Conservation (phyloP, 805 yeast species). For the Hanseniaspora lindneri region DNA sequence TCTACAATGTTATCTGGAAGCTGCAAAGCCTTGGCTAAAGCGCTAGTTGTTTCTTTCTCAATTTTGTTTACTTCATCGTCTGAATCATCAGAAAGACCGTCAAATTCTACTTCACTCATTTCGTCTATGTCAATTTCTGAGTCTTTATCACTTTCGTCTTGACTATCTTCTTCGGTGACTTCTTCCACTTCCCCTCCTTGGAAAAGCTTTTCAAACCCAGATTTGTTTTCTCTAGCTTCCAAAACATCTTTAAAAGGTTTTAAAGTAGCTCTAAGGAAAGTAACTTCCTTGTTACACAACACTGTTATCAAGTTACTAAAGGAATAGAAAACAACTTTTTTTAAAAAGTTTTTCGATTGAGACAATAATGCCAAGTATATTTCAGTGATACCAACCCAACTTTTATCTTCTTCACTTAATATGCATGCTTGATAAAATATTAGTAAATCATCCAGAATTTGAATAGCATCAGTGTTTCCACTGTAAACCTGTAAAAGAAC, state of each 20-base stretch:
- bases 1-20: slow-evolving; percentile 40
- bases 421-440: slow-evolving; percentile 35
- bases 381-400: slow-evolving; percentile 43
- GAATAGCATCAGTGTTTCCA: slow-evolving; percentile 65
- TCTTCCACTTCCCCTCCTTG: slow-evolving; percentile 43
- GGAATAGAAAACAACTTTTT: slow-evolving; percentile 27
- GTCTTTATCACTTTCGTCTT: slow-evolving; percentile 23
- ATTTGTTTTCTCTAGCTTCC: slow-evolving; percentile 59
- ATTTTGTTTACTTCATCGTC: slow-evolving; percentile 31
- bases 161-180: slow-evolving; percentile 27
- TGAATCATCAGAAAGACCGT: slow-evolving; percentile 18
- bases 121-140: slow-evolving; percentile 28
- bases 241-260: slow-evolving; percentile 44
- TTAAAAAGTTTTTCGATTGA: slow-evolving; percentile 45
- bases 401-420: slow-evolving; percentile 29
- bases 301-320: not conserved
- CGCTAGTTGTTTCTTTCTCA: slow-evolving; percentile 45
- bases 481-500: slow-evolving; percentile 63
- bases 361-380: slow-evolving; percentile 46
- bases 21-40: slow-evolving; percentile 61
- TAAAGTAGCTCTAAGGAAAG: slow-evolving; percentile 42
- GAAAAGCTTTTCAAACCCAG: slow-evolving; percentile 68
- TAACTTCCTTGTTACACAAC: slow-evolving; percentile 46
- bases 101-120: slow-evolving; percentile 26
- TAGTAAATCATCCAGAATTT: slow-evolving; percentile 60